These are phyloP conservation scores for Cystofilobasidium macerans DNA, from an alignment of 768 basidiomycete genomes.

Conservation along the genomic window DNA sequence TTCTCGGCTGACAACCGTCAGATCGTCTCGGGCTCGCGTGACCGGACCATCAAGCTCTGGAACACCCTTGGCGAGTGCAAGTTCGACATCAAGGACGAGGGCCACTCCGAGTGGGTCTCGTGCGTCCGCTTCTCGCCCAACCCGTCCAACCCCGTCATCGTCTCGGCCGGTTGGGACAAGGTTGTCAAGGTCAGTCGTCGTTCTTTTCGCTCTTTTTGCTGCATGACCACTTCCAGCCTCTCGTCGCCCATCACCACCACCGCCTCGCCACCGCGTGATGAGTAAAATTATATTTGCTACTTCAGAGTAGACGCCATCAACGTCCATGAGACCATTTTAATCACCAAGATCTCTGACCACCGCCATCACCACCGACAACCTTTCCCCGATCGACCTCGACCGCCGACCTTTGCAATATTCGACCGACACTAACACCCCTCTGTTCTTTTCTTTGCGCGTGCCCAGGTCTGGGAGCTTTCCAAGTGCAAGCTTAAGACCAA, in stretches of 20 bases:
- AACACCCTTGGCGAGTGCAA: constrained; percentile 99
- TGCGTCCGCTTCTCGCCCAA: constrained; percentile 99
- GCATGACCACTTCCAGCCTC: constrained; percentile 21
- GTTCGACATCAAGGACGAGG: constrained; percentile 98
- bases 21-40: constrained; percentile 96
- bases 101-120: constrained; percentile 98
- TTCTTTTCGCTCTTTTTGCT: not conserved
- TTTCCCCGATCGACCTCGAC: not conserved
- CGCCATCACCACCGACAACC: constrained; percentile 32
- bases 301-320: constrained; percentile 54
- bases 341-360: constrained; percentile 73
- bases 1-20: constrained; percentile 99
- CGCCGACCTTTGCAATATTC: not conserved
- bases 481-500: constrained; percentile 99
- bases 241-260: constrained; percentile 1
- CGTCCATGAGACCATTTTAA: constrained; percentile 63
- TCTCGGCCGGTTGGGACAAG: constrained; percentile 99
- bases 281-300: constrained; percentile 68
- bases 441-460: not conserved
- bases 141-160: constrained; percentile 92
- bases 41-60: constrained; percentile 98
- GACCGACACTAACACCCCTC: constrained; percentile 26
- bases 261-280: constrained; percentile 39
- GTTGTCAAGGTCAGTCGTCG: constrained; percentile 82
- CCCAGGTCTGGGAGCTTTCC: constrained; percentile 95